Evolutionary conservation across 176 grass and related monocot species (phyloP), one percentile per base, ranked within the genome.

Genomic region (Zoysia pacifica): DNA sequence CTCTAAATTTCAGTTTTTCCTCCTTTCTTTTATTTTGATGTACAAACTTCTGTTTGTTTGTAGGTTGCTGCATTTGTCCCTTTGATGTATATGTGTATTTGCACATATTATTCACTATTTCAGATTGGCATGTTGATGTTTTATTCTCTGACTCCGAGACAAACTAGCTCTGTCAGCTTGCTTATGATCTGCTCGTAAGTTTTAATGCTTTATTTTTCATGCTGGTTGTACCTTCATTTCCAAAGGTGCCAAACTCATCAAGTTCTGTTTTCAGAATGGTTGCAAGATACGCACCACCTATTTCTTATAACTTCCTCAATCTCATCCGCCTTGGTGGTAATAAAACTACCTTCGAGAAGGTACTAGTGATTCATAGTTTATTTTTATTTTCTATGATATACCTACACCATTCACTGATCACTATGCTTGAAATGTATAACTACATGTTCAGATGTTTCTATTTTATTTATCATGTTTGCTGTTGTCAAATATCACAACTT

Each of bases 101-200:
- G 96, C 88, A 99, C 96, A 56, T 99, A 99, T 77, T 99, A 99
- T 89, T 99, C 96, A 37, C 80, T 99, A 73, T 95, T 99, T 87
- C 85, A 99, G 73, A 95, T 99, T 86, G 96, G 96, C 76, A 99
- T 99, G 96, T 69, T 99, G 65, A 99, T 99, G 96, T 99, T 99
- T 87, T 99, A 99, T 89, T 95, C 93, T 61, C 82, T 99, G 11
- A 99, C 96, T 84, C 88, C 96, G 62, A 91, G 90, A 74, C 96
- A 99, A 76, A 99, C 96, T 39, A 99, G 93, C 80, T 91, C 96
- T 18, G 92, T 99, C 51, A 99, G 96, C 84, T 86, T 99, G 88
- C 96, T 99, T 72, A 95, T 95, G 96, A 99, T 99, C 73, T 99
- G 96, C 74, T 99, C 96, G 96, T 99, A 99, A 93, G 93, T 91